Evolutionary conservation across 441 rosid species (phyloP).

Genomic region (Bocquillonia castaneifolia): DNA sequence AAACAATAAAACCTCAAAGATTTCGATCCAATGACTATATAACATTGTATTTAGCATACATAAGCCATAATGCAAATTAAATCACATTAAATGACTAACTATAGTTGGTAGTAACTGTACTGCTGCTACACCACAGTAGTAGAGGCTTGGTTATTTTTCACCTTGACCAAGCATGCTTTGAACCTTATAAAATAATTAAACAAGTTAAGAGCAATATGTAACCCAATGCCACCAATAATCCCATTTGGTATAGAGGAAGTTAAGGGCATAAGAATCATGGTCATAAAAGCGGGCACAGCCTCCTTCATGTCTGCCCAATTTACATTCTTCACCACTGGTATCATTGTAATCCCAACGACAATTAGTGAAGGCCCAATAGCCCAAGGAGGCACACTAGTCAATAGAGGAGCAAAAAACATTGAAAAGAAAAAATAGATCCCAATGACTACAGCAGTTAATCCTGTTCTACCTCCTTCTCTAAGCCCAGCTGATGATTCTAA

Average conservation of each 20-base stretch:
- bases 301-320: conserved; percentile 62
- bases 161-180: conserved; percentile 32
- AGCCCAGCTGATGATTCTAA: conserved; percentile 86
- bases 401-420: conserved; percentile 62
- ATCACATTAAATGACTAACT: neutral
- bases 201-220: conserved; percentile 52
- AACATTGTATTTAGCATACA: no score
- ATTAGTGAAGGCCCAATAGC: conserved; percentile 82
- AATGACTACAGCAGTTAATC: conserved; percentile 66
- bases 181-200: conserved; percentile 36
- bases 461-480: conserved; percentile 84
- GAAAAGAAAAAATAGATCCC: conserved; percentile 54
- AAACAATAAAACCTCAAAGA: no score
- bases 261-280: conserved; percentile 79
- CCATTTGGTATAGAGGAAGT: conserved; percentile 85
- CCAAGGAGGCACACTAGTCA: conserved; percentile 80
- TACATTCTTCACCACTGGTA: conserved; percentile 67
- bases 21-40: no score
- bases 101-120: neutral
- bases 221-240: conserved; percentile 71
- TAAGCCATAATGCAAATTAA: neutral
- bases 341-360: conserved; percentile 82
- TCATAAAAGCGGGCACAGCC: conserved; percentile 75
- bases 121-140: conserved; percentile 26
- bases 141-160: conserved; percentile 64